Evolutionary conservation across 257 asterid species (phyloP).

Genomic region (Solanum pimpinellifolium): DNA sequence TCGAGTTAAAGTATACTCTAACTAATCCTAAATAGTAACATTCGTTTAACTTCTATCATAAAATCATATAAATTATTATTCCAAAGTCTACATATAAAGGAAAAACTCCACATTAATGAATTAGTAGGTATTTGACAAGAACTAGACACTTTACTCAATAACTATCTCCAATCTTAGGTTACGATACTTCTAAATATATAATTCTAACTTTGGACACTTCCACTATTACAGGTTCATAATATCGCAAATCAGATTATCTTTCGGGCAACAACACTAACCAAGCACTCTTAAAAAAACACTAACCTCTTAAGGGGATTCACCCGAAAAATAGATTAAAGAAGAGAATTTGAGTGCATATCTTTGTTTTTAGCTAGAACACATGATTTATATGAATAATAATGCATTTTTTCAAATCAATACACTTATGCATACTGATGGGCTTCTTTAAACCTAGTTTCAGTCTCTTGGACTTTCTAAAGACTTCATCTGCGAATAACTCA

Average conservation of each 20-base stretch:
- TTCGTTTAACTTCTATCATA: not conserved
- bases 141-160: not conserved
- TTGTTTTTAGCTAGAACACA: not conserved
- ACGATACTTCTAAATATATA: not conserved
- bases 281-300: not conserved
- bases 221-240: not conserved
- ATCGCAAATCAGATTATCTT: not conserved
- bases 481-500: too few species aligned
- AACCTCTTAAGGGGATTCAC: not conserved
- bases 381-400: not conserved
- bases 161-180: not conserved
- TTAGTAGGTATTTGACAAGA: not conserved
- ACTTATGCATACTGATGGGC: not conserved
- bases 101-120: not conserved
- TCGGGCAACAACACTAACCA: not conserved
- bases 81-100: not conserved
- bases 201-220: not conserved
- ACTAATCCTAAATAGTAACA: not conserved
- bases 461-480: too few species aligned
- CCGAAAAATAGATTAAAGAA: too few species aligned
- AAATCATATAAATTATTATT: too few species aligned
- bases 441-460: too few species aligned
- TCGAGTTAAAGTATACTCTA: too few species aligned
- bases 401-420: not conserved
- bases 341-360: not conserved